phyloP scores from a whole-genome alignment of 352 stramenopile species.

The Phytophthora pistaciae region DNA sequence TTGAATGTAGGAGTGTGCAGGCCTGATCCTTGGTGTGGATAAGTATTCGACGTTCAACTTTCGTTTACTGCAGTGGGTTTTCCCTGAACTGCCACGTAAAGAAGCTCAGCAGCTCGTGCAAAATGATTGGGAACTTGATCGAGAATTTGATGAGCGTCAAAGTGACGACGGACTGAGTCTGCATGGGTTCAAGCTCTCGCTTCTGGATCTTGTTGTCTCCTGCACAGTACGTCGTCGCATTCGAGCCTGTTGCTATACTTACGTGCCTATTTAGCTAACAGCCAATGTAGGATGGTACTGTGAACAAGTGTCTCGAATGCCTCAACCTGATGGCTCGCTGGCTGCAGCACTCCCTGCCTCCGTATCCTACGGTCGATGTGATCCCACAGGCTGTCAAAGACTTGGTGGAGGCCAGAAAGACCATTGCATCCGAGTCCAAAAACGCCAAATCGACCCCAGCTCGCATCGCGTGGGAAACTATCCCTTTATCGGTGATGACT shows the following conservation, averaged over 20 bases:
- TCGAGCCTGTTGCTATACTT: neutral
- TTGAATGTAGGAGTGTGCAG: conserved; percentile 38
- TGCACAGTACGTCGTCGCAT: conserved; percentile 47
- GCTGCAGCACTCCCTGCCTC: conserved; percentile 45
- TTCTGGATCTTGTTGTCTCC: conserved; percentile 54
- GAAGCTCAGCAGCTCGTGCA: conserved; percentile 50
- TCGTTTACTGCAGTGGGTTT: conserved; percentile 59
- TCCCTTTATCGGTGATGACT: conserved; percentile 46
- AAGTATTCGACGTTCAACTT: conserved; percentile 63
- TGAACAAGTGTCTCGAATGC: conserved; percentile 57
- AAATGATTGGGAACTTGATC: conserved; percentile 59
- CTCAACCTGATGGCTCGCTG: conserved; percentile 50
- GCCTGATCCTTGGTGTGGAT: conserved; percentile 47
- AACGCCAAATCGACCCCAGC: neutral
- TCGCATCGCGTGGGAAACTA: conserved; percentile 35
- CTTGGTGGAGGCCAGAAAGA: conserved; percentile 2
- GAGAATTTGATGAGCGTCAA: conserved; percentile 57
- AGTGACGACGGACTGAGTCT: conserved; percentile 47
- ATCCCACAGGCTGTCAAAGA: conserved; percentile 6
- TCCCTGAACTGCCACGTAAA: conserved; percentile 53
- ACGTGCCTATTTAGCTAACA: conserved; percentile 3
- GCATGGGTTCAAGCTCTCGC: conserved; percentile 54
- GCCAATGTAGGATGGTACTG: conserved; percentile 39
- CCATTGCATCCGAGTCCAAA: conserved; percentile 6
- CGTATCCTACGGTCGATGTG: conserved; percentile 3